phyloP scores from a whole-genome alignment of 495 filamentous ascomycete species.

The Penicillium samsonianum region DNA sequence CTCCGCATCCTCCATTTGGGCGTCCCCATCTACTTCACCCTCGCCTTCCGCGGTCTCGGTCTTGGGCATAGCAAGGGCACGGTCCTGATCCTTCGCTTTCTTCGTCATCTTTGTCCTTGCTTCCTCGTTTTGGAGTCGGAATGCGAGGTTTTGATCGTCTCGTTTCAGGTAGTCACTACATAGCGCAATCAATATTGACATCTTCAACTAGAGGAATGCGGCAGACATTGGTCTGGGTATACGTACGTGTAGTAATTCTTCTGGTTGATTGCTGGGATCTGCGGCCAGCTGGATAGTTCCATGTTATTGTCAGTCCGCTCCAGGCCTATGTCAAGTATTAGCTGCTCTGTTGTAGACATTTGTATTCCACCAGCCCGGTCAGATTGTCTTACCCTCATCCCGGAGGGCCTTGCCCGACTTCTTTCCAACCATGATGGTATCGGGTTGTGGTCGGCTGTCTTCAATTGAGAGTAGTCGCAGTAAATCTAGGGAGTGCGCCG shows the following conservation, averaged over 20 bases:
- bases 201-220: background rate
- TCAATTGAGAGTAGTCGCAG: constrained; percentile 12
- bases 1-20: constrained; percentile 63
- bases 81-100: constrained; percentile 81
- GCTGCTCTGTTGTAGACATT: background rate
- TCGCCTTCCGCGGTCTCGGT: constrained; percentile 49
- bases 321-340: constrained; percentile 59
- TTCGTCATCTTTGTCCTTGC: constrained; percentile 74
- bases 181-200: constrained; percentile 14
- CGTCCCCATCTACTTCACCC: constrained; percentile 58
- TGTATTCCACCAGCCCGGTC: background rate
- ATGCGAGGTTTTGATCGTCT: constrained; percentile 91
- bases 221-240: background rate
- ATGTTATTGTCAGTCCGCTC: constrained; percentile 97
- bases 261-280: constrained; percentile 90
- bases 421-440: constrained; percentile 60
- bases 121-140: constrained; percentile 83
- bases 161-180: constrained; percentile 92
- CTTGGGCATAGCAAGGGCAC: constrained; percentile 72
- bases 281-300: constrained; percentile 91
- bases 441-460: constrained; percentile 5
- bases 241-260: constrained; percentile 99
- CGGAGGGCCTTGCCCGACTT: constrained; percentile 64
- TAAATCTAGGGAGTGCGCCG: constrained; percentile 28
- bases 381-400: constrained; percentile 55